Conservation (phyloP, 768 basidiomycete genomes). For the Chalciporus piperatus region DNA sequence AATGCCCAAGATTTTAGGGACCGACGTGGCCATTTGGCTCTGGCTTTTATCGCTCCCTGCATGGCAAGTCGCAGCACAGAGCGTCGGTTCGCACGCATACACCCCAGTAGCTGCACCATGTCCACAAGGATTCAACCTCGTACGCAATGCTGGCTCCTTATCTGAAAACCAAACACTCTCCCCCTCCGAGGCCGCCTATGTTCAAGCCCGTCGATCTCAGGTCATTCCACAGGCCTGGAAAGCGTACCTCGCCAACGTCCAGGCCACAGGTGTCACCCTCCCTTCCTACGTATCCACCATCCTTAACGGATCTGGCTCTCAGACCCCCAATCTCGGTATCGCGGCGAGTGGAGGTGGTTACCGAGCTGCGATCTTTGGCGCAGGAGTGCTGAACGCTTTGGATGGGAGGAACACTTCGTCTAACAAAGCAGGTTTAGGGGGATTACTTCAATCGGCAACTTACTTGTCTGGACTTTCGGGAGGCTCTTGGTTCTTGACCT, state of each 20-base stretch:
- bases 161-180: conserved; percentile 34
- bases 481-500: conserved; percentile 38
- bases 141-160: conserved; percentile 26
- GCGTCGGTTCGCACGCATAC: conserved; percentile 25
- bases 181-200: conserved; percentile 35
- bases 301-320: conserved; percentile 14
- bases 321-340: conserved; percentile 42
- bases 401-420: conserved; percentile 49
- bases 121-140: conserved; percentile 24
- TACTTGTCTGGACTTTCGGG: conserved; percentile 55
- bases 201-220: conserved; percentile 30
- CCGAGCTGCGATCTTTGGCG: conserved; percentile 53
- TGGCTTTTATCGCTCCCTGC: conserved; percentile 2
- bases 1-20: background rate
- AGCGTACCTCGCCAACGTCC: conserved; percentile 38
- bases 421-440: conserved; percentile 42
- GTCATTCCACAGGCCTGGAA: conserved; percentile 41
- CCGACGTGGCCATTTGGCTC: conserved; percentile 7
- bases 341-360: conserved; percentile 58
- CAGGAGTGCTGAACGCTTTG: conserved; percentile 47
- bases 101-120: conserved; percentile 21
- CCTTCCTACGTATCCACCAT: conserved; percentile 37
- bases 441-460: conserved; percentile 50
- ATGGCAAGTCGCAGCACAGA: conserved; percentile 19
- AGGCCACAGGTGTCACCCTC: conserved; percentile 26